Percentiles rank a stretch among this genome's conserved stretches.
Conservation (phyloP, 2,329 filamentous ascomycete genomes). For the Scolecobasidium constrictum region DNA sequence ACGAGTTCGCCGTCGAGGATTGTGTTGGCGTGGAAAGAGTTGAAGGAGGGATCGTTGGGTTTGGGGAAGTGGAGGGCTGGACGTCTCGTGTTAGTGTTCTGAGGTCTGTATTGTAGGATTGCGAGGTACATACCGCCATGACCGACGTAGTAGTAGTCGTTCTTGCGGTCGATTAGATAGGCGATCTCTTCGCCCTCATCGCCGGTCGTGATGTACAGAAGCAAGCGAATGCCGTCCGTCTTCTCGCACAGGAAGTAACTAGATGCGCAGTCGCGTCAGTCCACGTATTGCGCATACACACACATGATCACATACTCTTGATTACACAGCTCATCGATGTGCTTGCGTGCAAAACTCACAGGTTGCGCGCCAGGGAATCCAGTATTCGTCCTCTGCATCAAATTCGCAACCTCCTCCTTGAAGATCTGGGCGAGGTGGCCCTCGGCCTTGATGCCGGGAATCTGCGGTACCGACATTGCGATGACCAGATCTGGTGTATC, state of each 20-base stretch:
- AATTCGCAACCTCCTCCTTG: constrained; percentile 59
- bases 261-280: too few relatives aligned
- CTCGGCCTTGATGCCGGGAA: constrained; percentile 21
- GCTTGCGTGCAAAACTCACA: constrained; percentile 75
- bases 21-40: constrained; percentile 66
- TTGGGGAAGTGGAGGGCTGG: constrained; percentile 71
- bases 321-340: constrained; percentile 69
- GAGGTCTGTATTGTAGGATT: neutral
- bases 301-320: constrained; percentile 59
- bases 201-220: constrained; percentile 77
- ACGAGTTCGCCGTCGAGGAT: constrained; percentile 91
- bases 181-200: constrained; percentile 55
- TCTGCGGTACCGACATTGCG: constrained; percentile 17
- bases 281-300: too few relatives aligned
- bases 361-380: constrained; percentile 87
- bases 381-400: constrained; percentile 59
- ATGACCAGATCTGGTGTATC: too few relatives aligned
- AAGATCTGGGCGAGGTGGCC: constrained; percentile 34
- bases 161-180: constrained; percentile 94
- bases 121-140: neutral
- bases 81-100: constrained; percentile 29
- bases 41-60: constrained; percentile 44
- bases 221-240: constrained; percentile 88
- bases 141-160: constrained; percentile 74
- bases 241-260: constrained; percentile 98